Percentiles rank a stretch among this genome's conserved stretches.
phyloP scores from a whole-genome alignment of 305 asterid genomes.

The Fraxinus dipetala region DNA sequence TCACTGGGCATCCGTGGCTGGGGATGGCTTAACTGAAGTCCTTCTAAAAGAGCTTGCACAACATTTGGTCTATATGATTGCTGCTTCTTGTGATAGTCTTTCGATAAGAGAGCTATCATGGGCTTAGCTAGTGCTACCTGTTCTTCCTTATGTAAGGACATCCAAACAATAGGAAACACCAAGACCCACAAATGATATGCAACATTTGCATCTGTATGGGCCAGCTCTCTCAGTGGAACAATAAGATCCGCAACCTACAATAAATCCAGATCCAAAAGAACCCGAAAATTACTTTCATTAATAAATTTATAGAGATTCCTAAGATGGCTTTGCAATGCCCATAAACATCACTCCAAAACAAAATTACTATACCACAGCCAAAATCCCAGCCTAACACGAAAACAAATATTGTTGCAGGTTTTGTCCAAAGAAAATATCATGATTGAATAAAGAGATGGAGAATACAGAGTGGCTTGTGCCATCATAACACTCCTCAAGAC shows the following conservation, averaged over 20 bases:
- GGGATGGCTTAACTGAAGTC: conserved; percentile 97
- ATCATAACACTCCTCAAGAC: background rate
- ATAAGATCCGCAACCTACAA: conserved; percentile 90
- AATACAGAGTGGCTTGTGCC: background rate
- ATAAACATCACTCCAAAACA: background rate
- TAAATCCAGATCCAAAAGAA: conserved; percentile 22
- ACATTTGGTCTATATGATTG: conserved; percentile 92
- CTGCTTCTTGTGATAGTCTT: conserved; percentile 99
- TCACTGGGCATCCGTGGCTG: conserved; percentile 99
- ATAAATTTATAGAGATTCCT: background rate
- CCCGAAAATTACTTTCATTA: background rate
- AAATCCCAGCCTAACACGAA: background rate
- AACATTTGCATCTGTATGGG: conserved; percentile 93
- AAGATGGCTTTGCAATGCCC: background rate
- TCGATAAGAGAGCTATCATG: conserved; percentile 86
- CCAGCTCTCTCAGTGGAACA: conserved; percentile 89
- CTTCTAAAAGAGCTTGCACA: conserved; percentile 99
- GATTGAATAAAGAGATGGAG: background rate
- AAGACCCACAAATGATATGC: conserved; percentile 98
- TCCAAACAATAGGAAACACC: conserved; percentile 99
- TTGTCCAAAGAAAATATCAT: background rate
- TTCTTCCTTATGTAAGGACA: conserved; percentile 91
- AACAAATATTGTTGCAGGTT: background rate
- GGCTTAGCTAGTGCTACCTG: conserved; percentile 97
- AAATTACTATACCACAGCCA: background rate